phyloP scores from a whole-genome alignment of 306 rosid species.

The Hippophae gyantsensis region DNA sequence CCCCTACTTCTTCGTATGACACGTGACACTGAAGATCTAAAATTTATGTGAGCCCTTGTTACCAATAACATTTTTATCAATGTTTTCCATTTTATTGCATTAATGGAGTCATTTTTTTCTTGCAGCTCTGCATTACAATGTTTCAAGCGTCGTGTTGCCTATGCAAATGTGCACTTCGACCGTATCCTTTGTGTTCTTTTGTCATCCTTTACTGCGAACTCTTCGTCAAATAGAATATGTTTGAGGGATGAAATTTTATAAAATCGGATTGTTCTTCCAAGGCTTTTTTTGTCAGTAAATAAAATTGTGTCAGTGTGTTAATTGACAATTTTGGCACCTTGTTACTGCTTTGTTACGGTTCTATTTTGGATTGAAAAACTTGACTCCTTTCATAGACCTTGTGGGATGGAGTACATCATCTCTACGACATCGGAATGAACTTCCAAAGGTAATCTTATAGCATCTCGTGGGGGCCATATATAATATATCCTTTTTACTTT shows the following conservation, averaged over 20 bases:
- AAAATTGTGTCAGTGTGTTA: background rate
- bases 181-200: slow-evolving; percentile 47
- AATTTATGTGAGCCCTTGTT: slow-evolving; percentile 49
- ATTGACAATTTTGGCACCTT: background rate
- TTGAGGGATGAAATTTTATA: background rate
- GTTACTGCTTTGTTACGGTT: background rate
- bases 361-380: slow-evolving; percentile 23
- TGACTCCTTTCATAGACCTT: slow-evolving; percentile 52
- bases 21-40: slow-evolving; percentile 51
- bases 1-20: slow-evolving; percentile 89
- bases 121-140: slow-evolving; percentile 79
- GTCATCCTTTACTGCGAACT: background rate
- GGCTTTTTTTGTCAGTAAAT: background rate
- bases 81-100: background rate
- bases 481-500: background rate
- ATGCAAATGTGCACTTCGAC: slow-evolving; percentile 63
- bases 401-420: slow-evolving; percentile 98
- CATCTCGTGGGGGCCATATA: slow-evolving; percentile 7
- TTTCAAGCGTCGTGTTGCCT: slow-evolving; percentile 69
- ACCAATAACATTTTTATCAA: background rate
- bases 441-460: slow-evolving; percentile 59
- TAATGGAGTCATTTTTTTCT: slow-evolving; percentile 14
- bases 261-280: background rate
- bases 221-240: background rate
- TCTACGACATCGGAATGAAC: slow-evolving; percentile 56